Conservation (phyloP, 345 rosid species). For the Gossypium raimondii region DNA sequence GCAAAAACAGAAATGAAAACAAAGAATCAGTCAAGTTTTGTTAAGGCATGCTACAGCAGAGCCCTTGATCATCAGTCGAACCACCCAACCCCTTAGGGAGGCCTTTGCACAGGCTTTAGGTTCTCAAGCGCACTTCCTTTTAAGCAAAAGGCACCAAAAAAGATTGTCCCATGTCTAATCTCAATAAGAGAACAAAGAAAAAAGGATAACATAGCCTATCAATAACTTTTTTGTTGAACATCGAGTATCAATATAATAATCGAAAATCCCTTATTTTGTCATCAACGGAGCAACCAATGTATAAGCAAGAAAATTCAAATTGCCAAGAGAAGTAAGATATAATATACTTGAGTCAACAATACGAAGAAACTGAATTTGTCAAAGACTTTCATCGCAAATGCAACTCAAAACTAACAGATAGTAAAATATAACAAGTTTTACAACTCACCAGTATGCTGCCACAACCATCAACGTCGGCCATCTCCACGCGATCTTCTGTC, state of each 20-base stretch:
- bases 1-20: too few species aligned
- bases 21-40: too few species aligned
- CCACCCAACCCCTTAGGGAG: too few species aligned
- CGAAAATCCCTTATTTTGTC: background rate
- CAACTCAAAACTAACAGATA: background rate
- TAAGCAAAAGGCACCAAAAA: background rate
- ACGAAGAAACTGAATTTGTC: background rate
- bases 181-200: background rate
- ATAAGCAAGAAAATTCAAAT: too few species aligned
- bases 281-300: too few species aligned
- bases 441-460: background rate
- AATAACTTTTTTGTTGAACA: background rate
- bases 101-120: too few species aligned
- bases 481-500: slow-evolving; percentile 27
- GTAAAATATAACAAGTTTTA: background rate
- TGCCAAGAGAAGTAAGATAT: background rate
- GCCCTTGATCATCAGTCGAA: too few species aligned
- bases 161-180: background rate
- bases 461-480: slow-evolving; percentile 20
- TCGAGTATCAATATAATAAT: background rate
- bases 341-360: background rate
- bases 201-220: background rate
- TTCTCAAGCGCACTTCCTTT: too few species aligned
- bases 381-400: background rate
- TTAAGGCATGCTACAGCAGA: too few species aligned